Percentiles rank a stretch among this genome's conserved stretches.
Conservation (phyloP, 768 basidiomycete species). For the Leccinum ochraceum region DNA sequence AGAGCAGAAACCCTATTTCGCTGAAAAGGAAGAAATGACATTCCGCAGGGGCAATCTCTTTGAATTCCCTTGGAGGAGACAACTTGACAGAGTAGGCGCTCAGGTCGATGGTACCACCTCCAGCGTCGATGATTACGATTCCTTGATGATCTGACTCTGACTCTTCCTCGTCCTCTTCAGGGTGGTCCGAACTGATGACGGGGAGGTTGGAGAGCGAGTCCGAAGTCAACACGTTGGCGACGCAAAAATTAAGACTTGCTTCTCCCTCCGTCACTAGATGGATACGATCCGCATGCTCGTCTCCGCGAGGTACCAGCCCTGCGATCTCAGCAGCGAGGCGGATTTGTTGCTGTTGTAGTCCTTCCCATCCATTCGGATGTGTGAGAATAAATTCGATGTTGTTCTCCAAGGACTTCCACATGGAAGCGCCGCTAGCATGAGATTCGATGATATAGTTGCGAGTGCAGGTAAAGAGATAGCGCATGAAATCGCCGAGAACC, state of each 20-base stretch:
- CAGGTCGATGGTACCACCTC: slow-evolving; percentile 42
- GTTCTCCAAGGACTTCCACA: slow-evolving; percentile 28
- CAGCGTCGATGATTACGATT: slow-evolving; percentile 46
- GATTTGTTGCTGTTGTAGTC: slow-evolving; percentile 31
- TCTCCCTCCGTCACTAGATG: slow-evolving; percentile 31
- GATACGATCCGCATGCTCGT: slow-evolving; percentile 16
- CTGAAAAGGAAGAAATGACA: slow-evolving; percentile 18
- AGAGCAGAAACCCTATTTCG: not conserved
- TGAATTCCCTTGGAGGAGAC: slow-evolving; percentile 23
- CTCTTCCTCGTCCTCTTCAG: slow-evolving; percentile 2
- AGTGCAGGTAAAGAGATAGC: slow-evolving; percentile 27
- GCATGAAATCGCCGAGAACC: slow-evolving; percentile 30
- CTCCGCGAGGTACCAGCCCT: slow-evolving; percentile 21
- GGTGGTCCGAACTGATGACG: not conserved
- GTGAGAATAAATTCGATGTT: slow-evolving; percentile 28
- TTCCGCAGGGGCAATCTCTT: slow-evolving; percentile 37
- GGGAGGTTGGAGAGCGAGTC: slow-evolving; percentile 23
- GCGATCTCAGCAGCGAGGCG: slow-evolving; percentile 28
- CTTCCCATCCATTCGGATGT: slow-evolving; percentile 37
- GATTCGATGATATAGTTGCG: slow-evolving; percentile 24
- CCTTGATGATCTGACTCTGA: slow-evolving; percentile 31
- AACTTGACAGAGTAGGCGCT: slow-evolving; percentile 37
- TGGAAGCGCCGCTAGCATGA: slow-evolving; percentile 27
- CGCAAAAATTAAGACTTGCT: slow-evolving; percentile 38
- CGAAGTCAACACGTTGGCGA: slow-evolving; percentile 41